Evolutionary conservation across 805 yeast species (phyloP), one percentile per base, ranked within the genome.

Genomic region (Torulaspora indica): DNA sequence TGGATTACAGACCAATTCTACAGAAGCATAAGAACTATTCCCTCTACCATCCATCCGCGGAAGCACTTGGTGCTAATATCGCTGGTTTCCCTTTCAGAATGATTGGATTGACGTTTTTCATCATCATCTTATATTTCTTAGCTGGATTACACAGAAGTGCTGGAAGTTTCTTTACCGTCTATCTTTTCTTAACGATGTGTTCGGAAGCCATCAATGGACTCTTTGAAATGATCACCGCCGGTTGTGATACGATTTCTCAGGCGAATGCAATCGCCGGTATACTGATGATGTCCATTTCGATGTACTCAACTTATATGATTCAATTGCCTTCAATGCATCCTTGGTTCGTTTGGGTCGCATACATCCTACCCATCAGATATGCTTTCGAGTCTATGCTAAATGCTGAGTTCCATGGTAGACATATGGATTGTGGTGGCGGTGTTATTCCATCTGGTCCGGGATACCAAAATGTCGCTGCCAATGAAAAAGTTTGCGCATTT

Each of bases 1-100:
- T 78, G 53, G 74, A 67, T 17, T 70, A 76, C 35, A 72, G 84
- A 51, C 76, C 81, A 38, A 78, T 85, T 49, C 73, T 82, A 22
- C 76, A 75, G 54, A 85, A 85, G 57, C 95, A 85, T 59, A 79
- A 81, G 56, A 73, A 75, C 38, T 85, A 81, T 54, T 79, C 87
- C 0, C 73, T 85, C 46, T 86, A 82, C 60, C 79, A 80, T 46
- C 89, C 90, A 2, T 74, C 87, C 10, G 79, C 86, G 3, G 91
- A 84, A 56, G 84, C 87, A 1, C 53, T 85, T 3, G 81, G 87
- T 0, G 69, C 78, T 4, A 69, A 79, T 36, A 47, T 82, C 3
- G 73, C 85, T 3, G 82, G 78, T 40, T 61, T 85, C 47, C 90
- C 91, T 3, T 70, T 78, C 43, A 83, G 83, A 63, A 48, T 76